Evolutionary conservation across 345 rosid species (phyloP), one percentile per base, ranked within the genome.

Genomic region (Lepidium africanum): DNA sequence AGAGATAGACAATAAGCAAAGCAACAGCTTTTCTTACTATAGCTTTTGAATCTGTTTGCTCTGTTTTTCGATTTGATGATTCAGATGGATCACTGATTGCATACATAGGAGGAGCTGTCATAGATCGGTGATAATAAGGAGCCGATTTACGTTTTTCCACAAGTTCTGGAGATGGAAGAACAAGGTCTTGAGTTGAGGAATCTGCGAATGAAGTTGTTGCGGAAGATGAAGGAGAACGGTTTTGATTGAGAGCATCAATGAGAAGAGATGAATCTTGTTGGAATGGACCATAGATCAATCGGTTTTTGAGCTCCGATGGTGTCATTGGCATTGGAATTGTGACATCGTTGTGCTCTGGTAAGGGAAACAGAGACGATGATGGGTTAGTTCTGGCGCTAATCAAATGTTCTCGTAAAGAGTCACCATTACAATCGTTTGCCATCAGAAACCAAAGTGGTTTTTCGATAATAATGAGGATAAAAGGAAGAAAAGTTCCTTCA

Each of bases 41-140:
- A 6, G 84, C 75, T 40, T 85, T 90, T 0, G 87, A 74, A 9
- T 79, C 82, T 11, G 55, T 0, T 2, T 45, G n/a, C 54, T 82
- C 82, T 41, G 88, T 88, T 75, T 81, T 82, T 5, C 77, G 62
- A 25, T 73, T 53, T 1, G 52, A 40, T 9, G 81, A 76, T 54
- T 68, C 70, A 14, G 61, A 23, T 40, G 71, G 7, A 51, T 87
- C 87, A 55, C 81, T 85, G 71, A 87, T 86, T 5, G 77, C 87
- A 35, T 85, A 87, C 85, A 94, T 84, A 30, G 97, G 87, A 1
- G 99, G 95, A 7, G 96, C 95, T 1, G 97, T 87, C 69, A 81
- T 91, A 50, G 87, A 84, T 65, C 97, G 76, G 81, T 91, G 97
- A 40, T 80, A 86, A 43, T 63, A 60, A 41, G 53, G 78, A 37